Percentiles rank a stretch among this genome's conserved stretches.
These are phyloP conservation scores for Prunus mongolica DNA, from an alignment of 306 rosid species.

Conservation along the genomic window DNA sequence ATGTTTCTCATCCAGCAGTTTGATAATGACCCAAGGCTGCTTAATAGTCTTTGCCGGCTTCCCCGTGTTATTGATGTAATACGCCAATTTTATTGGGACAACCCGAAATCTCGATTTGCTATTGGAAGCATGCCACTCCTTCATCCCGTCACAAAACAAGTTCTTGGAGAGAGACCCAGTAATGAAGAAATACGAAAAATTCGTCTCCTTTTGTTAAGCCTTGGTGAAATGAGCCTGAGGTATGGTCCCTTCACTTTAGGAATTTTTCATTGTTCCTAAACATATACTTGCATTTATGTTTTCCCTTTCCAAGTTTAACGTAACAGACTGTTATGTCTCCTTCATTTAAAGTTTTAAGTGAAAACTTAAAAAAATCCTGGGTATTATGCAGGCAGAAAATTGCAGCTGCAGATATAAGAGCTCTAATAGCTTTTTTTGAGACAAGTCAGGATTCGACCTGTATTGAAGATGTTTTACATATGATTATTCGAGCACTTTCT, in stretches of 20 bases:
- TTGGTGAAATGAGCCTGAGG: conserved; percentile 98
- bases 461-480: conserved; percentile 89
- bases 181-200: conserved; percentile 84
- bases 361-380: conserved; percentile 28
- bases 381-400: conserved; percentile 70
- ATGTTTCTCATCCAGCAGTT: conserved; percentile 95
- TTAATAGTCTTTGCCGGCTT: conserved; percentile 68
- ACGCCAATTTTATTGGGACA: conserved; percentile 74
- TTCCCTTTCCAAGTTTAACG: conserved; percentile 8
- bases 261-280: background rate
- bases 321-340: background rate
- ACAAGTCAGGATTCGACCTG: conserved; percentile 84
- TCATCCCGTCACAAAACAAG: conserved; percentile 41
- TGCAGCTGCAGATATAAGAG: conserved; percentile 71
- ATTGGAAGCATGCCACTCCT: conserved; percentile 53
- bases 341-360: conserved; percentile 14
- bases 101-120: conserved; percentile 46
- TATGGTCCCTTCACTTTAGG: conserved; percentile 21
- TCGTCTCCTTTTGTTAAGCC: conserved; percentile 93
- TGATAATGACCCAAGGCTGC: conserved; percentile 88
- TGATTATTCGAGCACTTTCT: conserved; percentile 90
- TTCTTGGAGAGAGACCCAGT: conserved; percentile 57
- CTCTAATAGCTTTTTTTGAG: conserved; percentile 85
- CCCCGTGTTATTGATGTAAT: conserved; percentile 85
- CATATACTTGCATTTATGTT: conserved; percentile 3